Evolutionary conservation across 2,329 filamentous ascomycete genomes (phyloP).

Genomic region (Aspergillus intermedius): DNA sequence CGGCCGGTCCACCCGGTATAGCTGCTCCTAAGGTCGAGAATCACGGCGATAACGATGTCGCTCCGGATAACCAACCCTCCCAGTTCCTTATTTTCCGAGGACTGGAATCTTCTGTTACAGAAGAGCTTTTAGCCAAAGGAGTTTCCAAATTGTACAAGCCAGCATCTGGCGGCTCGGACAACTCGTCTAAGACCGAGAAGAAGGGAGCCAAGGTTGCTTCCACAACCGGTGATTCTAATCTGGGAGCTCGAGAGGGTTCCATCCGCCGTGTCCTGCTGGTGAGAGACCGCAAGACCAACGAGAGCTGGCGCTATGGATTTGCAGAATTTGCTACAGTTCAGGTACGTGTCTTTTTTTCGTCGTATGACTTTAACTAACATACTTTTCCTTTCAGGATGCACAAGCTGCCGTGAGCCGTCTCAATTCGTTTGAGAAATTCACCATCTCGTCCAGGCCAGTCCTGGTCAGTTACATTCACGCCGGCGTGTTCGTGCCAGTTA

Average conservation of each 20-base stretch:
- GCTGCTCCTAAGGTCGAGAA: conserved; percentile 42
- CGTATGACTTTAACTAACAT: conserved; percentile 1
- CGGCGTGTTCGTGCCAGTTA: conserved; percentile 74
- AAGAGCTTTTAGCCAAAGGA: conserved; percentile 65
- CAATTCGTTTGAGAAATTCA: conserved; percentile 66
- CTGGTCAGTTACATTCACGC: conserved; percentile 70
- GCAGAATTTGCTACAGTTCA: conserved; percentile 72
- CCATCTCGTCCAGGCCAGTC: conserved; percentile 67
- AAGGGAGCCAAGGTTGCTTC: conserved; percentile 48
- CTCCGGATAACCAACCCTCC: conserved; percentile 55
- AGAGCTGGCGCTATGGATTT: conserved; percentile 76
- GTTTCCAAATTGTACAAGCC: conserved; percentile 67
- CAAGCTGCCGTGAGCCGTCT: conserved; percentile 67
- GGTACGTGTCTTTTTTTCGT: conserved; percentile 20
- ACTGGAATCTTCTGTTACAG: conserved; percentile 62
- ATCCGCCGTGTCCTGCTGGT: conserved; percentile 70
- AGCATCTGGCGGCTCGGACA: conserved; percentile 26
- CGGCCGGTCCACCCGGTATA: conserved; percentile 29
- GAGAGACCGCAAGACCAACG: conserved; percentile 62
- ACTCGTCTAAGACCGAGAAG: conserved; percentile 34
- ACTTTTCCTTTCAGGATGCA: conserved; percentile 49
- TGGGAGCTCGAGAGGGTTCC: conserved; percentile 67
- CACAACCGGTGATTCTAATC: conserved; percentile 53
- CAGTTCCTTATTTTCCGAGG: conserved; percentile 72
- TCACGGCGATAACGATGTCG: conserved; percentile 50